A percentile compares a stretch with the other conserved stretches of the same genome.
Evolutionary conservation across 148 eudicot species (phyloP).

Genomic region (Fallopia convolvulus): DNA sequence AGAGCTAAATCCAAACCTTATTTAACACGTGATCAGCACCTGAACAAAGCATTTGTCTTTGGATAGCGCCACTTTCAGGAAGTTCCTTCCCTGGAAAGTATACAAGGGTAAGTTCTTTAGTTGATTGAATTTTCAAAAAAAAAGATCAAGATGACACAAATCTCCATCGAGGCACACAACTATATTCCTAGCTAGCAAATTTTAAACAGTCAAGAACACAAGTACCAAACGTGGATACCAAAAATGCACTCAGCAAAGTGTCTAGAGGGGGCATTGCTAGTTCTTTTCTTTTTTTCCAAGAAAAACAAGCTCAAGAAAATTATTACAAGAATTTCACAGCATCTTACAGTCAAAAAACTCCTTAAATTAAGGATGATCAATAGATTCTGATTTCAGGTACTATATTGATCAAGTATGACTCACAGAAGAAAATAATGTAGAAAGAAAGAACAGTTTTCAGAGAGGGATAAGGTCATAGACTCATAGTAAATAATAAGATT

Average conservation of each 20-base stretch:
- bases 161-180: not conserved
- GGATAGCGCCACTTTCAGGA: conserved; percentile 54
- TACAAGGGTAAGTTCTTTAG: not conserved
- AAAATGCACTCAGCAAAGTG: not conserved
- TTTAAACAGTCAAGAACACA: not conserved
- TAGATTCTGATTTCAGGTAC: no score
- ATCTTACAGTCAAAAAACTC: not conserved
- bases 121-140: not conserved
- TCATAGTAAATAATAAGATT: not conserved
- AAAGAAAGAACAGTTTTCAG: no score
- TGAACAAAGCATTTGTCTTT: conserved; percentile 46
- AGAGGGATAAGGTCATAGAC: no score
- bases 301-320: not conserved
- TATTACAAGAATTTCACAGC: not conserved
- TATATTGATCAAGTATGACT: no score
- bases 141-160: not conserved
- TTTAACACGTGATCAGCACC: conserved; percentile 59
- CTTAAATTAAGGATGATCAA: not conserved
- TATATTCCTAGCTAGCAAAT: not conserved
- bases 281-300: not conserved
- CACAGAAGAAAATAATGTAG: no score
- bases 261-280: not conserved
- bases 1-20: conserved; percentile 40
- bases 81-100: conserved; percentile 59
- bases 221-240: not conserved